Evolutionary conservation across 2,329 filamentous ascomycete species (phyloP).

Genomic region (Aspergillus hiratsukae): DNA sequence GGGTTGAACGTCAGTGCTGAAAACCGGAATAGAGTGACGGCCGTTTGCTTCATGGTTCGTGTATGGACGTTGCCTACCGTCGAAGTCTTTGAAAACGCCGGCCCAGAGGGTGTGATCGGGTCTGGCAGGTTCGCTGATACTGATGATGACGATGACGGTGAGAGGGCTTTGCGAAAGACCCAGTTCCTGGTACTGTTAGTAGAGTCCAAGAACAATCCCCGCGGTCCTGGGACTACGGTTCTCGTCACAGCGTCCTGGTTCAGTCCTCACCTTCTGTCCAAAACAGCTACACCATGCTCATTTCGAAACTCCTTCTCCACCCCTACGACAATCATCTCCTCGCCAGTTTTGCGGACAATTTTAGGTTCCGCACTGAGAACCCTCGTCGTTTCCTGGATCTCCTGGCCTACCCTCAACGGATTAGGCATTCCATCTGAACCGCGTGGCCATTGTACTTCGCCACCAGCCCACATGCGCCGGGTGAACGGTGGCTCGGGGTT

Average conservation of each 20-base stretch:
- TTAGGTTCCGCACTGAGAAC: slow-evolving; percentile 54
- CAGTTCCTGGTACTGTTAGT: slow-evolving; percentile 32
- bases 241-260: no score
- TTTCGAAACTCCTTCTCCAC: slow-evolving; percentile 59
- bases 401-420: slow-evolving; percentile 51
- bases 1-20: slow-evolving; percentile 43
- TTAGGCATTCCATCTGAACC: slow-evolving; percentile 27
- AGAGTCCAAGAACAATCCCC: background rate
- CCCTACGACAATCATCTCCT: slow-evolving; percentile 62
- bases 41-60: slow-evolving; percentile 33
- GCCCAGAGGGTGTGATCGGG: slow-evolving; percentile 6
- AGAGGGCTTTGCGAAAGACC: slow-evolving; percentile 41
- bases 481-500: slow-evolving; percentile 59
- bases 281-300: slow-evolving; percentile 47
- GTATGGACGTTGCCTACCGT: slow-evolving; percentile 24
- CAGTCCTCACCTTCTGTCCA: slow-evolving; percentile 48
- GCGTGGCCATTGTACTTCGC: slow-evolving; percentile 51
- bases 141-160: slow-evolving; percentile 13
- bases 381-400: slow-evolving; percentile 53
- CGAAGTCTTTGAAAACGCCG: slow-evolving; percentile 16
- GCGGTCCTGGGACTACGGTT: no score
- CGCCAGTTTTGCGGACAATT: slow-evolving; percentile 49
- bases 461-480: slow-evolving; percentile 65
- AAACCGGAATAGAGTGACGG: slow-evolving; percentile 41
- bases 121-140: slow-evolving; percentile 2